Base-by-base conservation (phyloP, 306 rosid species). In the Leucaena leucocephala region DNA sequence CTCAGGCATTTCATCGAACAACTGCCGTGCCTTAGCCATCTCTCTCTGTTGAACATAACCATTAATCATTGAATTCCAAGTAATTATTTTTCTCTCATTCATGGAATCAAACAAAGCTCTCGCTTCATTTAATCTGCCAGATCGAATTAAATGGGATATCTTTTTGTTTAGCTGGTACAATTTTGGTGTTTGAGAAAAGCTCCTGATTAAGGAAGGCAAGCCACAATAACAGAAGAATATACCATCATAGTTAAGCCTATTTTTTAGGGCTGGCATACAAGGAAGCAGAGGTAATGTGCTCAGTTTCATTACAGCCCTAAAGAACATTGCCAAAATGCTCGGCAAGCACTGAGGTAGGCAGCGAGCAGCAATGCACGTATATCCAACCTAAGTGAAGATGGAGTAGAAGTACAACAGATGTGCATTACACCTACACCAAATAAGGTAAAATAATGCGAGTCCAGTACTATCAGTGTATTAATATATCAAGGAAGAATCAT, bases 1-100 rank as follows among this genome's bases (percentile, higher is more conserved):
- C 0, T 80, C 79, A 19, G 85, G 87, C 81, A 86, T 86, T 83
- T 83, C 61, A 50, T 86, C 83, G 8, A 86, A 86, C 85, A 86
- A 50, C 8, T 80, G 63, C 40, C 87, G 87, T 27, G 87, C 89
- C 64, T 83, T 80, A 1, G 66, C 79, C 1, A 86, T 83, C 65
- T 86, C 89, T 55, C 87, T 64, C 12, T 81, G 76, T 36, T 69
- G 65, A 7, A 86, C 83, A 10, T 86, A 81, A 0, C 89, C 89
- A 58, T 15, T 83, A 7, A 86, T 86, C 84, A 81, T 78, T 48
- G 88, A 81, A 66, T 84, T 85, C 83, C 83, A 83, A 15, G 84
- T 81, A 12, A 83, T 85, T 12, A 72, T 75, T 36, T 78, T 70
- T 45, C 89, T 81, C 39, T 80, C 52, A 1, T 22, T 42, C 42